A percentile compares a stretch with the other conserved stretches of the same genome.
Conservation (phyloP, 192 early-diverging fungal genomes). For the Jimgerdemannia flammicorona region DNA sequence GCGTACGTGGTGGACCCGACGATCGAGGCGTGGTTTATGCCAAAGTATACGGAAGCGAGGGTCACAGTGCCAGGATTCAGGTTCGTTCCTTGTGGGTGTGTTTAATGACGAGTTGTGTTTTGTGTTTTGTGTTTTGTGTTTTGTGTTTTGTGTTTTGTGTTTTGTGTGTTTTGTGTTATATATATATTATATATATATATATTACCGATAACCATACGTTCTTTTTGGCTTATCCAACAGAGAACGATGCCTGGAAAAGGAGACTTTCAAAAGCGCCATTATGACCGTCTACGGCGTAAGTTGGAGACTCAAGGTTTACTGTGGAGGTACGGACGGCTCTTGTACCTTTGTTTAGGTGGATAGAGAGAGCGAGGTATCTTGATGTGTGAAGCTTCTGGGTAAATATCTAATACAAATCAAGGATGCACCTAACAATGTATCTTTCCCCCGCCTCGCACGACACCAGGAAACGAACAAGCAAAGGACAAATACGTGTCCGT, state of each 20-base stretch:
- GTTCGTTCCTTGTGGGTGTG: neutral
- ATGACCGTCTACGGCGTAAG: neutral
- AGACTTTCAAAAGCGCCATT: neutral
- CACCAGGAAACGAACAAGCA: neutral
- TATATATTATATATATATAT: too few species aligned
- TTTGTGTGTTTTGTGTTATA: too few species aligned
- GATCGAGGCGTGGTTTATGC: neutral
- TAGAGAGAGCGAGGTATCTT: too few species aligned
- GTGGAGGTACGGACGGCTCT: neutral
- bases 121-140: too few species aligned
- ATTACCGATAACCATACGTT: too few species aligned
- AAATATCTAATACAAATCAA: too few species aligned
- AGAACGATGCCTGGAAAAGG: neutral
- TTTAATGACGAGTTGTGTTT: too few species aligned
- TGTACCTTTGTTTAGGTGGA: too few species aligned
- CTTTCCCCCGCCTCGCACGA: neutral
- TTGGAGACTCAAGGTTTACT: neutral
- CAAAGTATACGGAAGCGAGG: neutral
- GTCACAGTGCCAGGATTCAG: neutral
- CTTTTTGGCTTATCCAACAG: too few species aligned
- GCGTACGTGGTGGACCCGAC: neutral
- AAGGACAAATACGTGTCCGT: neutral
- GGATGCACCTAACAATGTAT: too few species aligned
- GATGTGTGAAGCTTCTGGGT: too few species aligned
- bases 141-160: too few species aligned